Evolutionary conservation across 495 filamentous ascomycete genomes (phyloP), one percentile per base, ranked within the genome.

Genomic region (Annulohypoxylon stygium): DNA sequence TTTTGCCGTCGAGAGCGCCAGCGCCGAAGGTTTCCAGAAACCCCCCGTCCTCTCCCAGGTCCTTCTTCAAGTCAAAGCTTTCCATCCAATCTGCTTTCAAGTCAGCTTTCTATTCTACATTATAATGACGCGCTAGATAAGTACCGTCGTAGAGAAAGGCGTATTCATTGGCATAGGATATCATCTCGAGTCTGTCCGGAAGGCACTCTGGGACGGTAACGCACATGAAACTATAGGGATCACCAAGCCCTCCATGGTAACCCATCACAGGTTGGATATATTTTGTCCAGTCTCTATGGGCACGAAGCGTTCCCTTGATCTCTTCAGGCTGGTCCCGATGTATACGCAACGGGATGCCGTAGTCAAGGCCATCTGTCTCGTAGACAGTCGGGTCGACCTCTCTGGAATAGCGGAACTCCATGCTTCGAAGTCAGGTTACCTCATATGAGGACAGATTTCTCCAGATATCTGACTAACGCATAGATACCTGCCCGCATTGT

Each of bases 141-240:
- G 14, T 57, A 57, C 53, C 53, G n/a, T 57, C 53, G n/a, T 57
- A 57, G 33, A 57, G 53, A 20, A 57, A 57, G 33, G 53, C 53
- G 8, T 57, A 57, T 57, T 57, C 53, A 9, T 57, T 57, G 34
- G 53, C 53, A 16, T 57, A 57, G n/a, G 53, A 57, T 11, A 57
- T 57, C n/a, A 57, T 33, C 33, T 57, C 53, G n/a, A 57, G 53
- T 16, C 53, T 57, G 30, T 57, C 53, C n/a, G 53, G 53, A 8
- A 57, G 4, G n/a, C 53, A 57, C 12, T 57, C 53, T 16, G 53
- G 53, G 18, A 57, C 53, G 8, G 53, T 57, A 33, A 57, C 53
- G 33, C 33, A 57, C 30, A 57, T 2, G 33, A 57, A 57, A 30
- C 53, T 57, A 20, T 57, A 57, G 2, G 53, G 53, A 33, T 57